phyloP scores from a whole-genome alignment of 495 filamentous ascomycete species.

The Podospora fimiseda region DNA sequence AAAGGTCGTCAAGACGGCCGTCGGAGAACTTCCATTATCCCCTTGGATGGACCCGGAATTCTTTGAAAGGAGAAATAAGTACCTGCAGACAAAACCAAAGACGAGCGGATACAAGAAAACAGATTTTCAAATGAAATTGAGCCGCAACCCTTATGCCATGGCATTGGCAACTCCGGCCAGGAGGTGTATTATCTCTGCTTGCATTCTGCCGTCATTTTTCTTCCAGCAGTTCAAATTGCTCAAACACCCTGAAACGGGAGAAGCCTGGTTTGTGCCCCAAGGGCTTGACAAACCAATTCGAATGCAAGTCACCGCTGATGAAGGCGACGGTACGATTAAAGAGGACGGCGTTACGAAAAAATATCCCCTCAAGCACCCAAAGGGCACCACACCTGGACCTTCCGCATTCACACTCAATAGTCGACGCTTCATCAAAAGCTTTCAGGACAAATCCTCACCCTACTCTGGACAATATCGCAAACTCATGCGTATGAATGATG shows the following conservation, averaged over 20 bases:
- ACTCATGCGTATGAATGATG: slow-evolving; percentile 12
- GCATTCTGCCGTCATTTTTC: slow-evolving; percentile 55
- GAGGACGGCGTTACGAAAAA: neutral
- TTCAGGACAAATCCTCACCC: neutral
- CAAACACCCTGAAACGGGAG: slow-evolving; percentile 47
- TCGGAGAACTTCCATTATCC: slow-evolving; percentile 40
- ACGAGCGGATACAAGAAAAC: slow-evolving; percentile 22
- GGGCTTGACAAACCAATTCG: slow-evolving; percentile 31
- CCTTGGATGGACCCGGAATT: slow-evolving; percentile 47
- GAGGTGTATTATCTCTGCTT: slow-evolving; percentile 50
- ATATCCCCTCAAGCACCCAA: neutral
- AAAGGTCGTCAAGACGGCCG: slow-evolving; percentile 33
- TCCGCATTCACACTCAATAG: slow-evolving; percentile 6
- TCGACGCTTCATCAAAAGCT: slow-evolving; percentile 10
- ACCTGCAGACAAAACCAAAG: slow-evolving; percentile 21
- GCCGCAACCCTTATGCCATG: slow-evolving; percentile 53
- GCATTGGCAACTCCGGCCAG: slow-evolving; percentile 63
- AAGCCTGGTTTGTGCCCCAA: slow-evolving; percentile 55
- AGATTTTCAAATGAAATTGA: slow-evolving; percentile 46
- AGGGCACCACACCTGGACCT: slow-evolving; percentile 4
- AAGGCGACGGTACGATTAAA: neutral
- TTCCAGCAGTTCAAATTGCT: slow-evolving; percentile 56
- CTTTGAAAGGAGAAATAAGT: slow-evolving; percentile 29
- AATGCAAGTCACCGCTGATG: neutral
- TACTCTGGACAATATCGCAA: neutral